Percentiles rank a stretch among this genome's conserved stretches.
phyloP scores from a whole-genome alignment of 1,139 yeast genomes.

The Protomyces inouyei region DNA sequence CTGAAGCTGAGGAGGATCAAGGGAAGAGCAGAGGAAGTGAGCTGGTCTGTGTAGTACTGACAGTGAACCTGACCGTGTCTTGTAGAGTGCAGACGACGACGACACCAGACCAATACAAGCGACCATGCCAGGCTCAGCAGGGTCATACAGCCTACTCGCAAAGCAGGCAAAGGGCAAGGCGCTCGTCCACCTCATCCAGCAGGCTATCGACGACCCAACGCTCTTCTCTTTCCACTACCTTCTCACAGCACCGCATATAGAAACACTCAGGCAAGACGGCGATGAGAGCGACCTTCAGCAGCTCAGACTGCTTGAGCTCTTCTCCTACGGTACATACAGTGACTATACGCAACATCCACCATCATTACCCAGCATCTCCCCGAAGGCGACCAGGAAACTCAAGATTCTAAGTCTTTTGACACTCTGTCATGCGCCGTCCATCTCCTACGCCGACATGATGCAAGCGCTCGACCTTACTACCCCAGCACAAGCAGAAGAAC shows the following conservation, averaged over 20 bases:
- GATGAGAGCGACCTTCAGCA: background rate
- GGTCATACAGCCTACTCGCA: constrained; percentile 11
- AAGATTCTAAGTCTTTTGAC: constrained; percentile 9
- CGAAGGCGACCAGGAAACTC: constrained; percentile 1
- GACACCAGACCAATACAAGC: no score
- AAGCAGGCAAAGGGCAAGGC: constrained; percentile 25
- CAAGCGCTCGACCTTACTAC: background rate
- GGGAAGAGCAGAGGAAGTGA: background rate
- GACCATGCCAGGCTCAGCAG: constrained; percentile 6
- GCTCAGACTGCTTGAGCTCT: constrained; percentile 1
- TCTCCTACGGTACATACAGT: constrained; percentile 12
- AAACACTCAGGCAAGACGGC: background rate
- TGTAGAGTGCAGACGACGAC: no score
- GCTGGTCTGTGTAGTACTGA: background rate
- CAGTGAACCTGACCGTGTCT: no score
- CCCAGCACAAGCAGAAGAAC: constrained; percentile 1
- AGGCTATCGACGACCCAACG: constrained; percentile 6
- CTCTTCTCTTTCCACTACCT: constrained; percentile 4
- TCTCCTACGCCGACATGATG: background rate
- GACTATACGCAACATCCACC: background rate
- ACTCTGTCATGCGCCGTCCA: background rate
- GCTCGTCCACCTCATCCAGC: constrained; percentile 1
- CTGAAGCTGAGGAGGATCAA: background rate
- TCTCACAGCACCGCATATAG: background rate
- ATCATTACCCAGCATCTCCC: background rate